Evolutionary conservation across 202 grass and related monocot genomes (phyloP).

Genomic region (Schoenoplectus triqueter): DNA sequence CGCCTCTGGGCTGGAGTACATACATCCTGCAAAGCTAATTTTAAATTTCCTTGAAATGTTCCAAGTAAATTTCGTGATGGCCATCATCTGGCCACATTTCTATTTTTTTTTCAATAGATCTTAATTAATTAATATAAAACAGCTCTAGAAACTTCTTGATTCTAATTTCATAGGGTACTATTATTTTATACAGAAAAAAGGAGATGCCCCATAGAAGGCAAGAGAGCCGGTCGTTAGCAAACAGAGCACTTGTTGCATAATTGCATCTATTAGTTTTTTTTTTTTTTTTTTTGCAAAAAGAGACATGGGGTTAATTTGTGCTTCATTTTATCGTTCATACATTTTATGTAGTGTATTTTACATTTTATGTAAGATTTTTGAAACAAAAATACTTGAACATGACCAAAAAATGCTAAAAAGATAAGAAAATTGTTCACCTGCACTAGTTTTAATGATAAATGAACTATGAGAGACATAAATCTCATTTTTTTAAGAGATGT

Average conservation of each 20-base stretch:
- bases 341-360: neutral
- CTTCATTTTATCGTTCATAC: no score
- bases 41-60: neutral
- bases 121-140: neutral
- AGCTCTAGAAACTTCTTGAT: neutral
- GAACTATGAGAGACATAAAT: neutral
- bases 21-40: no score
- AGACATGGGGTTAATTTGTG: no score
- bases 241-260: neutral
- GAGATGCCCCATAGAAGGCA: neutral
- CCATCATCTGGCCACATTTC: neutral
- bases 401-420: neutral
- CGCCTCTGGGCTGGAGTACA: no score
- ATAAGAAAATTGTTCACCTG: neutral
- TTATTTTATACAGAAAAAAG: neutral
- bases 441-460: neutral
- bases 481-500: neutral
- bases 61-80: constrained; percentile 9
- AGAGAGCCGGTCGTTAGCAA: neutral
- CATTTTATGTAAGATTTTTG: neutral
- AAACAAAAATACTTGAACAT: neutral
- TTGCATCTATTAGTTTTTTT: neutral
- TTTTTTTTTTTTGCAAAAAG: neutral
- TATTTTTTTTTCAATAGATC: neutral
- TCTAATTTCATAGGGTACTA: neutral